Evolutionary conservation across 2,329 filamentous ascomycete genomes (phyloP).

Genomic region (Apiospora pterosperma): DNA sequence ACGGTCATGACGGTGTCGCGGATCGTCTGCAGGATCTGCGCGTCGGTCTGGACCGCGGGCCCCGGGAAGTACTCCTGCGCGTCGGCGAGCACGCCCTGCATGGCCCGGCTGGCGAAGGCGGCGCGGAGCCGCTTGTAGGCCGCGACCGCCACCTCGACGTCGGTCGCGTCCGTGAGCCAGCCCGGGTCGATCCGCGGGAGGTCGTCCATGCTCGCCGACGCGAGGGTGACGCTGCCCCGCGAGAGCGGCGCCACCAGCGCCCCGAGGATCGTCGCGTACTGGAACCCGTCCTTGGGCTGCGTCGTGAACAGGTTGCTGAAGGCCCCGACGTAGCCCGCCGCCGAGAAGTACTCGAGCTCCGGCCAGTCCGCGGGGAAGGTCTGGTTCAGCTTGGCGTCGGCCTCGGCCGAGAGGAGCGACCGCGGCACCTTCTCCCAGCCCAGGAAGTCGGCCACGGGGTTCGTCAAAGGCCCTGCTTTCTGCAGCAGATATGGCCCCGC

Average conservation of each 20-base stretch:
- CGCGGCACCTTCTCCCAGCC: conserved; percentile 28
- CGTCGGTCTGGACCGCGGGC: conserved; percentile 6
- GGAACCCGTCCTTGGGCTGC: conserved; percentile 12
- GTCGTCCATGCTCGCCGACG: not conserved
- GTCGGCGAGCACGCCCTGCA: conserved; percentile 4
- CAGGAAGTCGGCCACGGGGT: conserved; percentile 11
- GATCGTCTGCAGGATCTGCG: conserved; percentile 9
- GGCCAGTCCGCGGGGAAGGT: conserved; percentile 24
- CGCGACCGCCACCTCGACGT: conserved; percentile 40
- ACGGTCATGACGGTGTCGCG: conserved; percentile 10
- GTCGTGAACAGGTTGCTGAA: conserved; percentile 2
- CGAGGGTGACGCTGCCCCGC: conserved; percentile 13
- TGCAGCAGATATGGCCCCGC: not conserved
- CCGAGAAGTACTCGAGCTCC: conserved; percentile 15
- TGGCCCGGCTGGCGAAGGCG: conserved; percentile 5
- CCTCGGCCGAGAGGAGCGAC: not conserved
- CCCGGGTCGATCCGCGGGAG: conserved; percentile 37
- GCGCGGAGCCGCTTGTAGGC: conserved; percentile 39
- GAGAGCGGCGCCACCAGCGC: conserved; percentile 27
- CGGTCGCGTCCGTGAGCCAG: conserved; percentile 39
- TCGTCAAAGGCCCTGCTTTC: conserved; percentile 6
- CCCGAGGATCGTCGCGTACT: conserved; percentile 27
- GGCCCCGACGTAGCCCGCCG: conserved; percentile 12
- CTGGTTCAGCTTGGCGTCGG: not conserved
- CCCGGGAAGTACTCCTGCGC: conserved; percentile 10